phyloP scores from a whole-genome alignment of 768 basidiomycete genomes.

The Inosperma sp. region DNA sequence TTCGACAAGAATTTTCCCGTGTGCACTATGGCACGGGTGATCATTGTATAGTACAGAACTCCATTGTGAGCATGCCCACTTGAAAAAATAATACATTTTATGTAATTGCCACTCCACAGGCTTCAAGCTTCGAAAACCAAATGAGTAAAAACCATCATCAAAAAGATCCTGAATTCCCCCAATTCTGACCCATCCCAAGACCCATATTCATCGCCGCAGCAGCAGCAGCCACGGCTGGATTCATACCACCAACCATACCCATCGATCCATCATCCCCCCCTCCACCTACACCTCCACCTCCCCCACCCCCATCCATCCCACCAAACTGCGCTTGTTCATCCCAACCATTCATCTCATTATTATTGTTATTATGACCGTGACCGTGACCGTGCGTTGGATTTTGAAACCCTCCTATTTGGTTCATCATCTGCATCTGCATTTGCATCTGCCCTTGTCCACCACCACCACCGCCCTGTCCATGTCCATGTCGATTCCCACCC shows the following conservation, averaged over 20 bases:
- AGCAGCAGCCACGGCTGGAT: too few relatives aligned
- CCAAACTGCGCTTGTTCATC: slow-evolving; percentile 14
- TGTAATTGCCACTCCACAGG: too few relatives aligned
- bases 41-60: too few relatives aligned
- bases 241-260: slow-evolving; percentile 15
- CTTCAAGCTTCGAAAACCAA: too few relatives aligned
- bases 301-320: slow-evolving; percentile 16
- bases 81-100: too few relatives aligned
- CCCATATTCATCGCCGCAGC: too few relatives aligned
- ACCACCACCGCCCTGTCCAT: slow-evolving; percentile 7
- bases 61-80: too few relatives aligned
- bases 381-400: slow-evolving; percentile 1
- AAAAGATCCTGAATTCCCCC: too few relatives aligned
- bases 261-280: slow-evolving; percentile 23
- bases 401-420: slow-evolving; percentile 23
- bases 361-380: slow-evolving; percentile 9
- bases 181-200: slow-evolving; percentile 6
- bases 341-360: slow-evolving; percentile 9
- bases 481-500: slow-evolving; percentile 10
- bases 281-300: slow-evolving; percentile 12
- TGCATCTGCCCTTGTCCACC: slow-evolving; percentile 13
- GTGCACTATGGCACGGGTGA: too few relatives aligned
- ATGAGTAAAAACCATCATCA: too few relatives aligned
- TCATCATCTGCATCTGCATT: slow-evolving; percentile 21
- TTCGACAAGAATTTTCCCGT: too few relatives aligned